Evolutionary conservation across 2,329 filamentous ascomycete species (phyloP), one percentile per base, ranked within the genome.

Genomic region (Ceratocystis papillata): DNA sequence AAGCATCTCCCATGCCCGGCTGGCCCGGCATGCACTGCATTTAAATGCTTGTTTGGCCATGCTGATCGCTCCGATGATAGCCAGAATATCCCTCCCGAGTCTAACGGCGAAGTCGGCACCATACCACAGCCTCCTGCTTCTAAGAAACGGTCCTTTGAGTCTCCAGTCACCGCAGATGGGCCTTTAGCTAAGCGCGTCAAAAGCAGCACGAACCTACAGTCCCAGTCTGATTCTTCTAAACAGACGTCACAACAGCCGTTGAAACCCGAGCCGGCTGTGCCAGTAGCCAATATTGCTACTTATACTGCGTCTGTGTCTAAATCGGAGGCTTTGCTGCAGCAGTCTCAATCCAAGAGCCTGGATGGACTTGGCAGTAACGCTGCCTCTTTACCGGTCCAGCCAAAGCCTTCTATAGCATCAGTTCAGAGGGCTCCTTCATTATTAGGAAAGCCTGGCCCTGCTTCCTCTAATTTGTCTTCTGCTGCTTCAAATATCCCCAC

Each of bases 1-100:
- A 81, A 80, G 70, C 77, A 76, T 67, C 77, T 82, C 61, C 78
- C 79, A 8, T 82, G 80, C 69, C 80, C 80, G 5, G 79, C 78
- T 22, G 79, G 79, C 63, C 74, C 76, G 60, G 73, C 68, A 1
- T 82, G 80, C 70, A 79, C 76, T 7, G 79, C 79, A 17, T 80
- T 80, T 69, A 75, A 78, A 68, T 82, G 80, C 70, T 76, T 81
- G 48, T 82, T 82, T 69, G 77, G 78, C 33, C 79, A 81, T 69
- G 72, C 30, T 22, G 62, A 64, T 37, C 55, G 55, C 28, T n/a
- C 55, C 25, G 15, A 33, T 6, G 73, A 44, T 3, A 15, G 37
- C 71, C 70, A 22, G 76, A 79, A 37, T 15, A 6, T 28, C 15
- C 17, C 28, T 22, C 25, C 25, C 55, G 28, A 17, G 7, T n/a